Evolutionary conservation across 108 stramenopile genomes (phyloP).

Genomic region (Mayamaea pseudoterrestris): DNA sequence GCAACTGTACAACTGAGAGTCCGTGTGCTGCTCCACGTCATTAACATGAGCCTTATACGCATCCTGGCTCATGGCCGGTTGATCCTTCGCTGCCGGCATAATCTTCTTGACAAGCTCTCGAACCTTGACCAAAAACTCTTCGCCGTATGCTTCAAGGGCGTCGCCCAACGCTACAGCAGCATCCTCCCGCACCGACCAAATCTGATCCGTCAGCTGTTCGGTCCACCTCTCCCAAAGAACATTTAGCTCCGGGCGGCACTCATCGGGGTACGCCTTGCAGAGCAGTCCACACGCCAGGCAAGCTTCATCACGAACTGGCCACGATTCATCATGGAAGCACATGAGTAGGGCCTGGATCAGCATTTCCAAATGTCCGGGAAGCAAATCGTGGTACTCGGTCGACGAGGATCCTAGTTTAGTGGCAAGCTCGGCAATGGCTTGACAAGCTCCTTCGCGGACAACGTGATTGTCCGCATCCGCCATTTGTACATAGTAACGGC

Average conservation of each 20-base stretch:
- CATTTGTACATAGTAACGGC: constrained; percentile 87
- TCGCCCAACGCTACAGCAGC: constrained; percentile 90
- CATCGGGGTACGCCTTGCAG: constrained; percentile 74
- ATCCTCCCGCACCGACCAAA: constrained; percentile 93
- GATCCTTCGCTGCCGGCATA: constrained; percentile 56
- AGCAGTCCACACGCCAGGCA: constrained; percentile 90
- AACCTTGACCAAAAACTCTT: constrained; percentile 48
- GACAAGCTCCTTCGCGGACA: constrained; percentile 93
- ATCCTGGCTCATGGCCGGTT: constrained; percentile 73
- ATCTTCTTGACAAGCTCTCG: constrained; percentile 25
- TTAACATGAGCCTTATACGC: constrained; percentile 77
- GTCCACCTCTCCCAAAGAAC: constrained; percentile 86
- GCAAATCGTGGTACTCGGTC: constrained; percentile 13
- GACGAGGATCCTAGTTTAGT: constrained; percentile 55
- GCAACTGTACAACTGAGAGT: constrained; percentile 81
- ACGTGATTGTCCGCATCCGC: constrained; percentile 90
- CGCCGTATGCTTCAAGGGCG: constrained; percentile 67
- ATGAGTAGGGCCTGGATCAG: constrained; percentile 83
- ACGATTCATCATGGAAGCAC: constrained; percentile 95
- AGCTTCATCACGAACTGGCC: constrained; percentile 97
- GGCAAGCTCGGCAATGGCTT: constrained; percentile 91
- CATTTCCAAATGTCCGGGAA: constrained; percentile 60
- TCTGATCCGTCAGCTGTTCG: constrained; percentile 91
- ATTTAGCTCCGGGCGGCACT: constrained; percentile 68
- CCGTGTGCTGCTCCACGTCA: constrained; percentile 62